Evolutionary conservation across 768 basidiomycete genomes (phyloP).

Genomic region (Phanerochaete sordida): DNA sequence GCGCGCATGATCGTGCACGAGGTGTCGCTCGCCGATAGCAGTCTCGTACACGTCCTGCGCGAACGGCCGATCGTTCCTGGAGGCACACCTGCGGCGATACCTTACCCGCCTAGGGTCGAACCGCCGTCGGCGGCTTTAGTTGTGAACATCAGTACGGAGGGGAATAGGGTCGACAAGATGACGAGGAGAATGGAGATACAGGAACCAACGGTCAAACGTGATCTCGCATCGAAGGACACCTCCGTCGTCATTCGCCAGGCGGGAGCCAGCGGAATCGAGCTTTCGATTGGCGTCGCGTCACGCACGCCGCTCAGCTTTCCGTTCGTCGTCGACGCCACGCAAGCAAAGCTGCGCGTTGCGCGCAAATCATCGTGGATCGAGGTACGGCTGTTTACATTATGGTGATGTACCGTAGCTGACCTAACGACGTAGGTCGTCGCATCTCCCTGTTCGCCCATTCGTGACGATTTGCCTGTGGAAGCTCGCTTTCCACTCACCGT

Average conservation of each 20-base stretch:
- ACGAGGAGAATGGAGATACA: background rate
- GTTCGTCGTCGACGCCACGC: background rate
- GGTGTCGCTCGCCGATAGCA: background rate
- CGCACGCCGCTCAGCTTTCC: background rate
- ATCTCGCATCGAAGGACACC: background rate
- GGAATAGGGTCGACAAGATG: background rate
- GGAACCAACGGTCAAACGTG: background rate
- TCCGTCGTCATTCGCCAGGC: background rate
- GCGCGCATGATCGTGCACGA: background rate
- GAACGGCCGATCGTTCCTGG: background rate
- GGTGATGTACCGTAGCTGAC: background rate
- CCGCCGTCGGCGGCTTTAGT: no score
- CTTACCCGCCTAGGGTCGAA: background rate
- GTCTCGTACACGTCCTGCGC: background rate
- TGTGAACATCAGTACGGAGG: background rate
- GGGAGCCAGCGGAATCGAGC: background rate
- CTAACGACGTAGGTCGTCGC: background rate
- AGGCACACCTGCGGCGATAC: background rate
- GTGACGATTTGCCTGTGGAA: background rate
- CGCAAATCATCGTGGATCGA: constrained; percentile 2
- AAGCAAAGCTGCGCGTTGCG: background rate
- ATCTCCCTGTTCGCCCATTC: background rate
- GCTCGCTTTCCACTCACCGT: background rate
- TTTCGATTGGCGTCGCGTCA: background rate
- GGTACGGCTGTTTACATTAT: background rate